Evolutionary conservation across 2,329 filamentous ascomycete genomes (phyloP), one percentile per base, ranked within the genome.

Genomic region (Alternaria arborescens): DNA sequence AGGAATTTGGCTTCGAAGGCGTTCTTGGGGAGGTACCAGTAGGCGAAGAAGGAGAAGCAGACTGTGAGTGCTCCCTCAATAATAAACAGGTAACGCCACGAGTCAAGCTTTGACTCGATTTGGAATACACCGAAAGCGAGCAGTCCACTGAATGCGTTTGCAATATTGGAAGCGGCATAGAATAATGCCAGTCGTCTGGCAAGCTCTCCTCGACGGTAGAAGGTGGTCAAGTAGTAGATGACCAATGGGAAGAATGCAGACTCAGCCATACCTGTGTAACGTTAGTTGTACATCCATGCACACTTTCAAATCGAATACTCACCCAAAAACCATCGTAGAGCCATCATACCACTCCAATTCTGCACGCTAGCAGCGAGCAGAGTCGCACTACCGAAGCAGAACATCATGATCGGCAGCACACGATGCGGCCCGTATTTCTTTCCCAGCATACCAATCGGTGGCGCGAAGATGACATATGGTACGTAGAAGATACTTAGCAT

Each of bases 161-260:
- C 91, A 60, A 94, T 90, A 70, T 90, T 91, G 24, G 86, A 88
- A 0, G 90, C 90, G 0, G 90, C 91, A 68, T 93, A 94, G 79
- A 93, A 93, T 60, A 92, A 80, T 36, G 89, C 89, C 1, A 92
- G 81, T 3, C 90, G 86, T 8, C 90, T 83, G 6, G 89, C 90
- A 3, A 93, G 84, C 73, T 93, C 90, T 32, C 87, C 87, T 55
- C 90, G 85, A 16, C 89, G 86, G 75, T 93, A 93, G 75, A 92
- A 92, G 1, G 80, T 81, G 0, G 82, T 83, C 50, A 82, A 73
- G 62, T 88, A 88, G 75, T 88, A 88, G 61, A 88, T 88, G 20
- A 91, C 89, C 4, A 90, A 78, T 0, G 90, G 89, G 71, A 91
- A 91, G 78, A 91, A 91, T 3, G 86, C 89, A 1, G 83, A 83